Base-by-base conservation (phyloP, 176 grass and related monocot genomes). In the Oryza glaberrima region DNA sequence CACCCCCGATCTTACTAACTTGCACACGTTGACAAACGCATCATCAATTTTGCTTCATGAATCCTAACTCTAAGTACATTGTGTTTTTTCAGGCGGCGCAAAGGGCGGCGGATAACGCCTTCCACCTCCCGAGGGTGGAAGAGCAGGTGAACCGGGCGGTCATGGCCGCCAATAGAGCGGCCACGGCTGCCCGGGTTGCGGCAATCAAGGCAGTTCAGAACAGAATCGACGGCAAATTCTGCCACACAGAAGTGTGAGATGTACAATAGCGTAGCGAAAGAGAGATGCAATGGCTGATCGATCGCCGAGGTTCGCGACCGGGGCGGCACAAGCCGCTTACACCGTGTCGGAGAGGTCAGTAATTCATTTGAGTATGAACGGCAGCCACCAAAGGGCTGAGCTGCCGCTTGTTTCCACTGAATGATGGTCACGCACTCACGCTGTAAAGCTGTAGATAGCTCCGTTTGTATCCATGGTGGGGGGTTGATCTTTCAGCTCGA, bases 121-220 rank as follows among this genome's bases (percentile, higher is more conserved):
- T 44, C 45, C 77, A 56, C 70, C 78, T 93, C 45, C 86, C 87
- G 7, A 85, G 84, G 58, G 86, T 91, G 36, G 88, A 96, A 15
- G 86, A 96, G 65, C 84, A 87, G 32, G 91, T 96, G 65, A 91
- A 90, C 81, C 87, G 77, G 67, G 77, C 73, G 0, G 91, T 91
- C 77, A 85, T 84, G 73, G 88, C 88, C 23, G 88, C 91, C 15
- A 96, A 96, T 64, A 80, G 91, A 15, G 91, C 88, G 2, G 94
- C 94, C 63, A 96, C 84, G 0, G 91, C 91, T n/a, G 94, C 94
- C 30, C 86, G 91, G 75, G 91, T 93, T 19, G 91, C 88, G 22
- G 91, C 91, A 25, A 87, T 96, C 73, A 96, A 91, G 51, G 94
- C 91, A 3, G 94, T 93, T 70, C 91, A 96, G 87, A 96, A 89